Base-by-base conservation (phyloP, 495 filamentous ascomycete species). In the Trichoderma virens region DNA sequence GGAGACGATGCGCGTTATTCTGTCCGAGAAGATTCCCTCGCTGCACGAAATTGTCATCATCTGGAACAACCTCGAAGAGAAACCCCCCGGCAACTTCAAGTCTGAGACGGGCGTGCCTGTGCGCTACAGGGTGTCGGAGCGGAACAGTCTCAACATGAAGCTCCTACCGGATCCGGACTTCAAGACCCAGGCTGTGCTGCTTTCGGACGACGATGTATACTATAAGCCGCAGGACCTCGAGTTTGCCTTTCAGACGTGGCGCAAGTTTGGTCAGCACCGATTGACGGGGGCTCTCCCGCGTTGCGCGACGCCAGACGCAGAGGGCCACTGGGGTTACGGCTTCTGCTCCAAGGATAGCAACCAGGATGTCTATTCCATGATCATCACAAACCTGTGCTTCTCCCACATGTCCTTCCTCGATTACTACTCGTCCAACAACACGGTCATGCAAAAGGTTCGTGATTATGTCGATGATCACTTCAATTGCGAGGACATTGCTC, bases 231-330 rank as follows among this genome's bases (percentile, higher is more conserved):
- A 32, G 1, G 67, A 69, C 27, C 59, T 69, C 18, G 67, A 69
- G 31, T 69, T 69, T 27, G 67, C 66, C 31, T 69, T 69, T 47
- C 67, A 67, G 60, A 63, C 65, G 5, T 69, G 67, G 67, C 65
- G 67, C 20, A 63, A 65, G 61, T 56, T 66, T 35, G 67, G 65
- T 2, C 62, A 61, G 16, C 39, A 61, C 54, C 59, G 65, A 39
- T 27, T 69, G 11, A 67, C 65, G 13, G 67, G 67, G 2, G 65
- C 67, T 7, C 47, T 67, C 11, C 62, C 65, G 13, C 65, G 67
- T 2, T 69, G 67, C 60, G 63, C 35, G 34, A 56, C 18, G 25
- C 43, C 54, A n/a, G 62, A 63, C 47, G 20, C 3, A 18, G 62
- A 61, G 32, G 61, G 61, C 43, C 32, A 60, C 1, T 18, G 28